These are phyloP conservation scores for Furcasterigmium furcatum DNA, from an alignment of 2,329 filamentous ascomycete genomes.

Conservation along the genomic window DNA sequence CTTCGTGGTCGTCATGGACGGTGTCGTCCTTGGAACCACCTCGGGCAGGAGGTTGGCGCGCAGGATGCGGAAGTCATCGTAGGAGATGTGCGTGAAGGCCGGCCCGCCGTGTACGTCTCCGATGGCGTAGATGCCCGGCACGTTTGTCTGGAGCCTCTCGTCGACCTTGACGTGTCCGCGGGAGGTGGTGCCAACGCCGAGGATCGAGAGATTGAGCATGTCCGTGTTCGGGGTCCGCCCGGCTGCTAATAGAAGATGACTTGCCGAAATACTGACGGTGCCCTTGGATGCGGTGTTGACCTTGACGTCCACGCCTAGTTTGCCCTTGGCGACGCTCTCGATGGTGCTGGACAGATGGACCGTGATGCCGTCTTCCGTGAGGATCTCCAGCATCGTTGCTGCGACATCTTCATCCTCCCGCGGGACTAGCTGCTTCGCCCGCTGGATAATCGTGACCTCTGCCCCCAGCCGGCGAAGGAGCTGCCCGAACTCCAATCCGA, in stretches of 20 bases:
- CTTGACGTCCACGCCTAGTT: conserved; percentile 11
- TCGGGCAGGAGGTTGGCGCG: conserved; percentile 36
- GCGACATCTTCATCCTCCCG: conserved; percentile 47
- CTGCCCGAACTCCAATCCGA: conserved; percentile 52
- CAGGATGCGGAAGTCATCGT: conserved; percentile 53
- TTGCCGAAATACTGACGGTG: conserved; percentile 26
- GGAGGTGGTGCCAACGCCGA: conserved; percentile 34
- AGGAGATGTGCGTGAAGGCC: conserved; percentile 54
- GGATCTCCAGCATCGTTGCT: conserved; percentile 33
- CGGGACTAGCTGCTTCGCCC: conserved; percentile 35
- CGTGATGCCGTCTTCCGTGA: conserved; percentile 41
- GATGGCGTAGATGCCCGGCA: conserved; percentile 39
- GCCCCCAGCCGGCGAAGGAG: conserved; percentile 46
- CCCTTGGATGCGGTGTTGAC: conserved; percentile 10
- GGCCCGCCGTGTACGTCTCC: conserved; percentile 50
- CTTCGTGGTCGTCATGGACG: conserved; percentile 15
- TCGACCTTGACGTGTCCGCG: conserved; percentile 41
- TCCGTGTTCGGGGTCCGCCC: conserved; percentile 49
- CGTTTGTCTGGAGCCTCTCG: conserved; percentile 39
- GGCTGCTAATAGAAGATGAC: conserved; percentile 47
- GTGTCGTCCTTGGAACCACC: conserved; percentile 16
- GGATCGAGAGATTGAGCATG: conserved; percentile 32
- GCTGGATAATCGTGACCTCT: conserved; percentile 44
- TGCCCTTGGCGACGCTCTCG: conserved; percentile 16
- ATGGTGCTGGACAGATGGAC: conserved; percentile 34